A percentile compares a stretch with the other conserved stretches of the same genome.
These are phyloP conservation scores for Allium sativum DNA, from an alignment of 106 monocot genomes.

Conservation along the genomic window DNA sequence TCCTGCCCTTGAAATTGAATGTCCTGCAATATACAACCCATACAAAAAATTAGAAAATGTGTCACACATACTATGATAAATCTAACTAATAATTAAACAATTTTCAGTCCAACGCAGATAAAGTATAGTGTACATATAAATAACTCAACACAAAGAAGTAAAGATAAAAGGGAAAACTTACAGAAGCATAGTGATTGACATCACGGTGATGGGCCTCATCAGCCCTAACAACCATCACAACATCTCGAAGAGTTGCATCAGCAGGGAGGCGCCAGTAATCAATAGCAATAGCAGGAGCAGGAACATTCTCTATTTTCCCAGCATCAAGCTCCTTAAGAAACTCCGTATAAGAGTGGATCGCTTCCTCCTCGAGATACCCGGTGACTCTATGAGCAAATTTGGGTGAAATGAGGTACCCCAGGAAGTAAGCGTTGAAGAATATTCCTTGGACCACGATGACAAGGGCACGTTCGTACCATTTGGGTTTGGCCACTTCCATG, in stretches of 20 bases:
- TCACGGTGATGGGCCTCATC: constrained; percentile 96
- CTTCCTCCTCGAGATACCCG: constrained; percentile 87
- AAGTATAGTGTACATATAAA: background rate
- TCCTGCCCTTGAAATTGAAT: constrained; percentile 27
- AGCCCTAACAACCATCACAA: constrained; percentile 55
- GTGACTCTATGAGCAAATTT: constrained; percentile 70
- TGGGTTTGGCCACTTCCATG: constrained; percentile 73
- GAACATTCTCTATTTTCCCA: constrained; percentile 53
- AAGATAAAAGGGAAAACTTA: constrained; percentile 4
- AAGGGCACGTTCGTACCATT: constrained; percentile 83
- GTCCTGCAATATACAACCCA: constrained; percentile 13
- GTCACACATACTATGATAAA: too few species aligned
- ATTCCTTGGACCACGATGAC: constrained; percentile 67
- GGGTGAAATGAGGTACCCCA: constrained; percentile 66
- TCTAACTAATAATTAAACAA: background rate
- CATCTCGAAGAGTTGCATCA: constrained; percentile 56
- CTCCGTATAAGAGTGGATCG: constrained; percentile 81
- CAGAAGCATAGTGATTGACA: constrained; percentile 74
- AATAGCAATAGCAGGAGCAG: constrained; percentile 68
- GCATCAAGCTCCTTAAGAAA: constrained; percentile 55
- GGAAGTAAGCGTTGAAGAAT: constrained; percentile 89
- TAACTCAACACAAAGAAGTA: background rate
- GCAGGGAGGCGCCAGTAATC: constrained; percentile 65
- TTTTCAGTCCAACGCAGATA: background rate
- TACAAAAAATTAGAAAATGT: too few species aligned